Evolutionary conservation across 2,329 filamentous ascomycete species (phyloP).

Genomic region (Pseudogymnoascus sp.): DNA sequence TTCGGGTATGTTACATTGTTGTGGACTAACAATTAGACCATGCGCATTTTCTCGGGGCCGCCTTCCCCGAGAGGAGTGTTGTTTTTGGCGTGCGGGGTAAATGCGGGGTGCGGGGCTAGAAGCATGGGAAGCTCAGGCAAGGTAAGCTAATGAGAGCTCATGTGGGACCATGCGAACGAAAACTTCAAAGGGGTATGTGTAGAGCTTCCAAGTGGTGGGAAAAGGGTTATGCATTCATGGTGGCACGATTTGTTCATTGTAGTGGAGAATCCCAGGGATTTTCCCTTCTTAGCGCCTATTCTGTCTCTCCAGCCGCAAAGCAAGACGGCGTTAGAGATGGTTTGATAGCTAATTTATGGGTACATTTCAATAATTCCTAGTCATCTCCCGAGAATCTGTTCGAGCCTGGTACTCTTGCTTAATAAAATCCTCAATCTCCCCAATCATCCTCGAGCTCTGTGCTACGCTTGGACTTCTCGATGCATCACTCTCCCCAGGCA

Average conservation of each 20-base stretch:
- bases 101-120: not conserved
- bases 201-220: not conserved
- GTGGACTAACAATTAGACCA: not conserved
- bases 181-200: not conserved
- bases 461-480: conserved; percentile 38
- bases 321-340: not conserved
- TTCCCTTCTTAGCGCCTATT: not conserved
- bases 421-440: conserved; percentile 37
- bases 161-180: not conserved
- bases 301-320: not conserved
- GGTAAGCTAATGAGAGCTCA: not conserved
- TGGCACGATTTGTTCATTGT: not conserved
- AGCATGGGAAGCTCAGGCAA: not conserved
- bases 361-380: not conserved
- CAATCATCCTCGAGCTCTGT: conserved; percentile 40
- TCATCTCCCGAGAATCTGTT: not conserved
- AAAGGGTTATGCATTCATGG: not conserved
- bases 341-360: not conserved
- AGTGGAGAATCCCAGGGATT: not conserved
- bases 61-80: not conserved
- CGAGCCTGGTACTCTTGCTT: conserved; percentile 28
- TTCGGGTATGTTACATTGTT: not conserved
- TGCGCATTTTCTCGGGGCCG: not conserved
- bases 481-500: conserved; percentile 30
- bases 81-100: not conserved